Evolutionary conservation across 2,329 filamentous ascomycete species (phyloP).

Genomic region (Ustulina deusta): DNA sequence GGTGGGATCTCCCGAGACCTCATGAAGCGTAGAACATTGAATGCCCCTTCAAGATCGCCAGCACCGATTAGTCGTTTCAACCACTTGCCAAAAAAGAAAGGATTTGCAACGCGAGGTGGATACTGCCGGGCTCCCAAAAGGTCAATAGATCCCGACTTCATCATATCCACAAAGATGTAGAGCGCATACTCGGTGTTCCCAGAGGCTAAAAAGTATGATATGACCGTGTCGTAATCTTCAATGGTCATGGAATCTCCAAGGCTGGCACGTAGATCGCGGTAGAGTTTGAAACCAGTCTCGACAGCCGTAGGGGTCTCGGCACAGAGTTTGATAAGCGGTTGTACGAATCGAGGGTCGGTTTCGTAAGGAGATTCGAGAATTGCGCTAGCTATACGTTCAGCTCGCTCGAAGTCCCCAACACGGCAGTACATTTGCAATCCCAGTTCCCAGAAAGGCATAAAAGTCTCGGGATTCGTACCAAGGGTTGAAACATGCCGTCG

Average conservation of each 20-base stretch:
- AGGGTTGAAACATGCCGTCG: constrained; percentile 67
- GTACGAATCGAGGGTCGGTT: constrained; percentile 66
- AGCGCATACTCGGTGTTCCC: constrained; percentile 75
- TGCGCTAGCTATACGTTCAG: constrained; percentile 66
- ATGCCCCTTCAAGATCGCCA: constrained; percentile 76
- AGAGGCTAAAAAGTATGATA: constrained; percentile 75
- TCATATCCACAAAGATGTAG: constrained; percentile 89
- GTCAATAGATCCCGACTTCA: constrained; percentile 71
- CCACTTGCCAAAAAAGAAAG: constrained; percentile 90
- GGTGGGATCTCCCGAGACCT: constrained; percentile 74
- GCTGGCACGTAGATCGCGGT: constrained; percentile 71
- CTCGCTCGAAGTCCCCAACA: constrained; percentile 68
- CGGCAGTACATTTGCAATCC: constrained; percentile 74
- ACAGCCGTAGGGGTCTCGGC: constrained; percentile 63
- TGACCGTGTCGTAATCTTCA: constrained; percentile 80
- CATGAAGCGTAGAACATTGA: constrained; percentile 81
- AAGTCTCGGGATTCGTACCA: constrained; percentile 61
- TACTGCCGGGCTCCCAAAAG: constrained; percentile 58
- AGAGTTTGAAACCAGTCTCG: constrained; percentile 74
- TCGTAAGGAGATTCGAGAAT: constrained; percentile 61
- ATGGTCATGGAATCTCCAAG: constrained; percentile 73
- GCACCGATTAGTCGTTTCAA: constrained; percentile 83
- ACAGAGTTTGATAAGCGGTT: constrained; percentile 78
- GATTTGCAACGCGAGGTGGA: constrained; percentile 70
- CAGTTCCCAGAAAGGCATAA: constrained; percentile 70